Conservation (phyloP, 148 eudicot genomes). For the Linanthus parryae region DNA sequence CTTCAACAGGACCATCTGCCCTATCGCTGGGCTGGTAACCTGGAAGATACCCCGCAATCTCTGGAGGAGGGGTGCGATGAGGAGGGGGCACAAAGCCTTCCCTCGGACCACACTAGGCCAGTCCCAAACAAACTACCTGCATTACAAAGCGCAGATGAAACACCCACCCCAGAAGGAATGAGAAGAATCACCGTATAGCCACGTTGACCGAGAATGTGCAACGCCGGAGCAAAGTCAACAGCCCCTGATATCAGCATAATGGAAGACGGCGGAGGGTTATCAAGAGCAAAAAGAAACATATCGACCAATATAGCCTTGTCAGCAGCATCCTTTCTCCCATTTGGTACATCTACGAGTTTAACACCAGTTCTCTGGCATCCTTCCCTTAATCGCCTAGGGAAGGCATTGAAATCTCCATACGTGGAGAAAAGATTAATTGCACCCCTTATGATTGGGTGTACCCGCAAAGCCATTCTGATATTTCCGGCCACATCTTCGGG, state of each 20-base stretch:
- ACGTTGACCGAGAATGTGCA: constrained; percentile 92
- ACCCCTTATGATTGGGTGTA: constrained; percentile 80
- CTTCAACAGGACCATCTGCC: constrained; percentile 50
- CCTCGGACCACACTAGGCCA: constrained; percentile 97
- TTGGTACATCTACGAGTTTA: constrained; percentile 88
- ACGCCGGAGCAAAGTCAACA: constrained; percentile 95
- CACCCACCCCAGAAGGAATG: constrained; percentile 72
- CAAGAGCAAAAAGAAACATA: constrained; percentile 97
- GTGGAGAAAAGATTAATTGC: constrained; percentile 83
- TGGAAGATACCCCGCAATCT: constrained; percentile 34
- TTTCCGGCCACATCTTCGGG: constrained; percentile 93
- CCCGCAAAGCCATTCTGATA: constrained; percentile 84
- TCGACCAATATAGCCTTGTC: constrained; percentile 98
- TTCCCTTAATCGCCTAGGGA: constrained; percentile 88
- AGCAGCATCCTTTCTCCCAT: constrained; percentile 96
- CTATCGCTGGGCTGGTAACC: constrained; percentile 42
- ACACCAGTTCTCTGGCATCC: constrained; percentile 99
- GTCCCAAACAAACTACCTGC: constrained; percentile 98
- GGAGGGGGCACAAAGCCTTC: constrained; percentile 73
- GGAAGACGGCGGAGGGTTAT: constrained; percentile 86
- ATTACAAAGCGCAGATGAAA: constrained; percentile 87
- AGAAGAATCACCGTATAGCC: constrained; percentile 88
- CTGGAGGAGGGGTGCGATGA: constrained; percentile 30
- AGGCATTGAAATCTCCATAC: constrained; percentile 87
- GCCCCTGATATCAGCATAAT: constrained; percentile 95